phyloP scores from a whole-genome alignment of 1,284 basidiomycete species.

The Heterobasidion irregulare region DNA sequence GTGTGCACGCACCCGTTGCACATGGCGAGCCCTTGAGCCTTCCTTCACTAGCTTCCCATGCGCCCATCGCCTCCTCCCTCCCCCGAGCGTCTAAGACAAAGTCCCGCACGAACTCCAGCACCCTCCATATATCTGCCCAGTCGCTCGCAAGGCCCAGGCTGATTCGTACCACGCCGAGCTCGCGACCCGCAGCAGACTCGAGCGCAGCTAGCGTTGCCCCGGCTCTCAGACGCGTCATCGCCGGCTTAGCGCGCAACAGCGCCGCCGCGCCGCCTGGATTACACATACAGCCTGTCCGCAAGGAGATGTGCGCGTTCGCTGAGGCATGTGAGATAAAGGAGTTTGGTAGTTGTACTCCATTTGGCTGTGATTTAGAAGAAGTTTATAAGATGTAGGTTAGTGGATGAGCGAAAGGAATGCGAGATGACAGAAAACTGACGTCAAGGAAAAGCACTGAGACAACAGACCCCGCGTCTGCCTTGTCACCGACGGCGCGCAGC shows the following conservation, averaged over 20 bases:
- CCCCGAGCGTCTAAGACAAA: conserved; percentile 1
- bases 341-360: conserved; percentile 58
- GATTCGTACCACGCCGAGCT: conserved; percentile 67
- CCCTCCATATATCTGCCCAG: conserved; percentile 65
- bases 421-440: conserved; percentile 1
- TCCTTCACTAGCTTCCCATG: background rate
- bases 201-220: conserved; percentile 38
- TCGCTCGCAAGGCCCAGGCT: conserved; percentile 70
- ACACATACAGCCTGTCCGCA: conserved; percentile 80
- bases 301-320: conserved; percentile 52
- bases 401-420: background rate
- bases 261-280: conserved; percentile 74
- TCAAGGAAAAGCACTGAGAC: conserved; percentile 53
- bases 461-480: conserved; percentile 49
- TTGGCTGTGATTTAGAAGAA: conserved; percentile 31
- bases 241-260: conserved; percentile 55
- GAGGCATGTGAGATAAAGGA: conserved; percentile 66
- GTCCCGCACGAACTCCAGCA: conserved; percentile 35
- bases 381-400: background rate
- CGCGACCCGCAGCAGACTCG: conserved; percentile 50
- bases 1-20: background rate
- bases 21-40: background rate
- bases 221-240: conserved; percentile 51
- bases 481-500: background rate
- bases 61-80: background rate